Conservation (phyloP, 2,329 filamentous ascomycete species). For the Tolypocladium cylindrosporum region DNA sequence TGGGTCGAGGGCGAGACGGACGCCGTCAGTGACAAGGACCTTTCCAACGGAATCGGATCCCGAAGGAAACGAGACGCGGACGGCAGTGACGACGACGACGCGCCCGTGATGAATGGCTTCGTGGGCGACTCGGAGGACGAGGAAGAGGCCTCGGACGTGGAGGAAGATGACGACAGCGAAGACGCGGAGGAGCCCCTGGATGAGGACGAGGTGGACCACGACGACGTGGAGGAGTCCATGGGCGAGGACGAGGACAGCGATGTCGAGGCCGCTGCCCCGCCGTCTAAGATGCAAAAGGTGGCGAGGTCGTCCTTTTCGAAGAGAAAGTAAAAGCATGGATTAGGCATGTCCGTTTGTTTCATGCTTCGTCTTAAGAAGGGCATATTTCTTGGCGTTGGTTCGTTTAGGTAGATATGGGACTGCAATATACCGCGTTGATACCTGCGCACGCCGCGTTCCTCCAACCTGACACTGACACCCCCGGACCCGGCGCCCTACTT, state of each 20-base stretch:
- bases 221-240: slow-evolving; percentile 44
- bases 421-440: background rate
- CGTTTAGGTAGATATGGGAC: slow-evolving; percentile 1
- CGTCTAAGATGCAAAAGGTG: slow-evolving; percentile 33
- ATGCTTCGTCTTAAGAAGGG: background rate
- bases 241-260: slow-evolving; percentile 48
- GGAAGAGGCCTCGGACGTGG: slow-evolving; percentile 33
- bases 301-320: slow-evolving; percentile 23
- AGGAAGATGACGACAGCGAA: slow-evolving; percentile 28
- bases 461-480: background rate
- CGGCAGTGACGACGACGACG: slow-evolving; percentile 40
- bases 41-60: slow-evolving; percentile 22
- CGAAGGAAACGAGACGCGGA: slow-evolving; percentile 33
- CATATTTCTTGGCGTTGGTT: slow-evolving; percentile 6
- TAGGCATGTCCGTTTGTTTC: background rate
- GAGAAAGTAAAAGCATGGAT: slow-evolving; percentile 17
- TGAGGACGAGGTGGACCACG: slow-evolving; percentile 49
- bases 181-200: slow-evolving; percentile 41
- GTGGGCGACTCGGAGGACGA: slow-evolving; percentile 52
- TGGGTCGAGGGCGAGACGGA: slow-evolving; percentile 79
- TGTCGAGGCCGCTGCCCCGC: slow-evolving; percentile 35
- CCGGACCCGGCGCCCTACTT: background rate
- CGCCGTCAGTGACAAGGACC: slow-evolving; percentile 27
- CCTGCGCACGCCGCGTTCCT: too few species aligned
- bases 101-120: slow-evolving; percentile 43